These are phyloP conservation scores for Naematelia aurantialba DNA, from an alignment of 768 basidiomycete species.

Conservation along the genomic window DNA sequence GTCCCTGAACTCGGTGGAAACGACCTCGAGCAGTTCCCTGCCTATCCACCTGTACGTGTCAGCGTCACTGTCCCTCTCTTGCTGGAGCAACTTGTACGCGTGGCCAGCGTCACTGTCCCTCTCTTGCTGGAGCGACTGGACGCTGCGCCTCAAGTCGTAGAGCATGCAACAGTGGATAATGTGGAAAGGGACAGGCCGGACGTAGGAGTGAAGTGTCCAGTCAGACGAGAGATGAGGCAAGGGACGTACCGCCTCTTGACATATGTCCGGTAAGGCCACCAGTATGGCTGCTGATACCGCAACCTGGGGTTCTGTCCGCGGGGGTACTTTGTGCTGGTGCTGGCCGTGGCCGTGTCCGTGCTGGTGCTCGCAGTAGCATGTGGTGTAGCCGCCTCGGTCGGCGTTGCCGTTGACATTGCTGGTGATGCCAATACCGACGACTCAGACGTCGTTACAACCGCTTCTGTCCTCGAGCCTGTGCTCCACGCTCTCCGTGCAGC, in stretches of 20 bases:
- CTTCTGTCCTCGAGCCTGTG: too few relatives aligned
- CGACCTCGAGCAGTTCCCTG: slow-evolving; percentile 80
- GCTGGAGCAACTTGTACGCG: too few relatives aligned
- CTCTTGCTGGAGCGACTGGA: too few relatives aligned
- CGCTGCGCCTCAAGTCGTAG: too few relatives aligned
- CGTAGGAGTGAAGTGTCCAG: background rate
- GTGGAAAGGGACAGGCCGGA: background rate
- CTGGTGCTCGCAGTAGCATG: too few relatives aligned
- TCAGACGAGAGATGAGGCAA: background rate
- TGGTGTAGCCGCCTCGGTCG: too few relatives aligned
- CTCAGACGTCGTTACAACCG: too few relatives aligned
- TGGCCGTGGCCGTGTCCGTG: too few relatives aligned
- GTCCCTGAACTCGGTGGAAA: slow-evolving; percentile 91
- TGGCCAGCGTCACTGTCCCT: too few relatives aligned
- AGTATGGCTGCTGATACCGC: slow-evolving; percentile 80
- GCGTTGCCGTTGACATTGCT: background rate
- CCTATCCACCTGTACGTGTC: slow-evolving; percentile 62
- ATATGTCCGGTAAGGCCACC: slow-evolving; percentile 87
- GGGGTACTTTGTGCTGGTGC: slow-evolving; percentile 18
- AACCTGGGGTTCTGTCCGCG: slow-evolving; percentile 56
- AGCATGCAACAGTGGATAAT: too few relatives aligned
- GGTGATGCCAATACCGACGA: background rate
- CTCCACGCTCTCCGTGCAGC: too few relatives aligned
- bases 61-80: background rate
- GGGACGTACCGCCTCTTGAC: slow-evolving; percentile 65